Evolutionary conservation across 1,139 yeast genomes (phyloP).

Genomic region (Geotrichum phurueaensis): DNA sequence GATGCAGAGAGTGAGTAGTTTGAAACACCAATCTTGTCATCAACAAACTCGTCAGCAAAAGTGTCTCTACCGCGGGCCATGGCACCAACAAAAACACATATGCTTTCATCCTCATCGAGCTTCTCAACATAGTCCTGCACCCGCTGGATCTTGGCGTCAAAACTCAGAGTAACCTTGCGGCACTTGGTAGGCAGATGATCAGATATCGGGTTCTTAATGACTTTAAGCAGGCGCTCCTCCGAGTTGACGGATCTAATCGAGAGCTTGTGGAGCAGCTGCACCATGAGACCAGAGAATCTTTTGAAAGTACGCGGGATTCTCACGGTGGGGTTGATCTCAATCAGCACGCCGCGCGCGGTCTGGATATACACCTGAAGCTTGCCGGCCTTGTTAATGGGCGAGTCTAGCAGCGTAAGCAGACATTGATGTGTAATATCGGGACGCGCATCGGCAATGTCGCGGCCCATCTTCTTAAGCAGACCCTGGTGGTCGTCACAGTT

Average conservation of each 20-base stretch:
- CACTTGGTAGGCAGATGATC: constrained; percentile 96
- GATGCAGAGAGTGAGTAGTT: constrained; percentile 95
- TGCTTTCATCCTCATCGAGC: constrained; percentile 81
- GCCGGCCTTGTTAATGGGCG: constrained; percentile 97
- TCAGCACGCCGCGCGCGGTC: constrained; percentile 87
- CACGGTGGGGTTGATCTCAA: constrained; percentile 93
- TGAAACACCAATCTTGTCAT: constrained; percentile 92
- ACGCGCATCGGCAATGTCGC: constrained; percentile 96
- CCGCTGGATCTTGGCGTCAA: constrained; percentile 80
- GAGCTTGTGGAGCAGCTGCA: constrained; percentile 83
- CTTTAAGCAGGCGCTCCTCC: constrained; percentile 87
- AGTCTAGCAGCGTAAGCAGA: constrained; percentile 82
- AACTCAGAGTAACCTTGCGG: constrained; percentile 87
- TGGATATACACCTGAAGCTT: constrained; percentile 92
- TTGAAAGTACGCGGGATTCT: constrained; percentile 97
- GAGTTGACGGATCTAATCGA: constrained; percentile 92
- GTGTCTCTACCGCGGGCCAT: constrained; percentile 98
- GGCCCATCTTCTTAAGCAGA: constrained; percentile 84
- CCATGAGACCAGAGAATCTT: constrained; percentile 96
- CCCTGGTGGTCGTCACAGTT: constrained; percentile 99
- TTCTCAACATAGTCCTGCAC: constrained; percentile 84
- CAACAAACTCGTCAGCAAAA: constrained; percentile 94
- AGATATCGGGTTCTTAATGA: constrained; percentile 92
- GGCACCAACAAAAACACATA: constrained; percentile 97
- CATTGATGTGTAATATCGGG: constrained; percentile 95